Percentiles rank a stretch among this genome's conserved stretches.
phyloP scores from a whole-genome alignment of 371 early-diverging fungal genomes.

The Batkoa obscura region DNA sequence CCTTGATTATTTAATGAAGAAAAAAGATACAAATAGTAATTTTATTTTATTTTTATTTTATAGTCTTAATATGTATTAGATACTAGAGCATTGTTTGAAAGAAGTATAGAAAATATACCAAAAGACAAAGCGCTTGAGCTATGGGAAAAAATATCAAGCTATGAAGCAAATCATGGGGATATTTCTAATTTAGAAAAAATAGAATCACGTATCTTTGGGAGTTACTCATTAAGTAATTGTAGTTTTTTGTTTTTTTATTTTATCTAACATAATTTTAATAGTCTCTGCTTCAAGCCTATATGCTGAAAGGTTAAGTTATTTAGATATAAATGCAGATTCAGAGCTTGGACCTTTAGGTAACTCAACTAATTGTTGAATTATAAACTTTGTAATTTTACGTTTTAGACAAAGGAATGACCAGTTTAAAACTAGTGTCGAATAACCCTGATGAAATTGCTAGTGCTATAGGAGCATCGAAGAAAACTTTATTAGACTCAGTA shows the following conservation, averaged over 20 bases:
- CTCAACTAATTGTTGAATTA: no score
- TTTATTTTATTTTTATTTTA: background rate
- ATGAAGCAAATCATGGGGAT: slow-evolving; percentile 78
- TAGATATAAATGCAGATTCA: background rate
- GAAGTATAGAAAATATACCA: slow-evolving; percentile 50
- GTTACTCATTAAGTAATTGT: slow-evolving; percentile 30
- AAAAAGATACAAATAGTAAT: slow-evolving; percentile 80
- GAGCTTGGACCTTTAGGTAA: slow-evolving; percentile 1
- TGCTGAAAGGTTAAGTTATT: background rate
- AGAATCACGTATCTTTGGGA: slow-evolving; percentile 52
- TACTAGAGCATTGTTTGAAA: slow-evolving; percentile 73
- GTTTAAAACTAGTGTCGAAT: no score
- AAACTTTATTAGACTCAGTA: background rate
- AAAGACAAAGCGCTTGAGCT: slow-evolving; percentile 43
- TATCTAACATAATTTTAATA: background rate
- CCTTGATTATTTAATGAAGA: slow-evolving; percentile 62
- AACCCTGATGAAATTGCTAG: no score
- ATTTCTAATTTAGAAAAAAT: slow-evolving; percentile 45
- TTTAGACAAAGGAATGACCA: no score
- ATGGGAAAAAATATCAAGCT: slow-evolving; percentile 64
- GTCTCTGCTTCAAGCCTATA: background rate
- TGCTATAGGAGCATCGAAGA: no score
- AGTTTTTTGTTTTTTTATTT: no score
- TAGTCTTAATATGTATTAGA: slow-evolving; percentile 18
- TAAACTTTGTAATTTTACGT: no score